phyloP scores from a whole-genome alignment of 2,329 filamentous ascomycete species.

The Scedosporium aurantiacum region DNA sequence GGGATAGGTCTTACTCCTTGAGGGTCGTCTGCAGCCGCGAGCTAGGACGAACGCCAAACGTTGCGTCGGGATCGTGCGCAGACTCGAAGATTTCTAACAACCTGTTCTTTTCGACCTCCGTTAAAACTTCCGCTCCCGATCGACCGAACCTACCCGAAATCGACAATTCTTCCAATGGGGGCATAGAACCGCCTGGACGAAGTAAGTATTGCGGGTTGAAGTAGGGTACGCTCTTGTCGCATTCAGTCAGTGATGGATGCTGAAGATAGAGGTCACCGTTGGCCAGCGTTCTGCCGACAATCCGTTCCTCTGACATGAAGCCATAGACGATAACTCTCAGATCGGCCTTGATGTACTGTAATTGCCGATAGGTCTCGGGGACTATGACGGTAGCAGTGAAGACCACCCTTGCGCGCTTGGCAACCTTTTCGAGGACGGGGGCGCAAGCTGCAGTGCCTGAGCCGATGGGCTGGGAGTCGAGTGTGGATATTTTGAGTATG shows the following conservation, averaged over 20 bases:
- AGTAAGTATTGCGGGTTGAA: constrained; percentile 4
- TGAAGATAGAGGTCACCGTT: neutral
- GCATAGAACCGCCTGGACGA: neutral
- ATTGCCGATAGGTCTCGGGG: neutral
- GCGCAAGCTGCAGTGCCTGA: neutral
- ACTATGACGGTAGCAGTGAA: neutral
- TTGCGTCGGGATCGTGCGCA: neutral
- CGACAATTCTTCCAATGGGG: neutral
- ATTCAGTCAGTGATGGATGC: neutral
- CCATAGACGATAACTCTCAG: neutral
- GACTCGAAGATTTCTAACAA: constrained; percentile 2
- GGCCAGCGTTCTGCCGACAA: neutral
- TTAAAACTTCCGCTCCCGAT: neutral
- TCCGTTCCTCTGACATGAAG: neutral
- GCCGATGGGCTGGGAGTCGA: neutral
- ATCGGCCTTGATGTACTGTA: neutral
- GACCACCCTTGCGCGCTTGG: neutral
- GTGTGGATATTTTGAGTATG: neutral
- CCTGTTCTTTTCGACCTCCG: neutral
- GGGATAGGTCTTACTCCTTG: neutral
- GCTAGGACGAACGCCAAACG: neutral
- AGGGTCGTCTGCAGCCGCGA: neutral
- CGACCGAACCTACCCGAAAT: neutral
- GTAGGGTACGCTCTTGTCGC: neutral
- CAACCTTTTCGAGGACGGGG: neutral